Percentiles rank a stretch among this genome's conserved stretches.
These are phyloP conservation scores for Schizochytrium sp. DNA, from an alignment of 108 stramenopile genomes.

Conservation along the genomic window DNA sequence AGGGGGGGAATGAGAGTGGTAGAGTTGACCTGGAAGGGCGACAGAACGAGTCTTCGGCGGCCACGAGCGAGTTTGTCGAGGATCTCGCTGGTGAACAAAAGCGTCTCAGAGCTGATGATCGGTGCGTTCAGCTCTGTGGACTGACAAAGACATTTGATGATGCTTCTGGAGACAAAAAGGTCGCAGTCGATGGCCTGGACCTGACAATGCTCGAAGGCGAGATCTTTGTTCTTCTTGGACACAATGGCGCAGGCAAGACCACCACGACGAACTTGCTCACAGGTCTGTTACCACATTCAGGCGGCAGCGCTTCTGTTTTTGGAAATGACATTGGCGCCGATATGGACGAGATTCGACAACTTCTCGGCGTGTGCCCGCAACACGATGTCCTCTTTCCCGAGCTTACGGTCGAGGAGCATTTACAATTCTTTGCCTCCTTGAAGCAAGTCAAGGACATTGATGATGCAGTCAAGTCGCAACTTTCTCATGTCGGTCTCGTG, in stretches of 20 bases:
- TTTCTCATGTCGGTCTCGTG: constrained; percentile 43
- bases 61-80: not conserved
- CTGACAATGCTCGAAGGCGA: constrained; percentile 77
- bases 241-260: constrained; percentile 70
- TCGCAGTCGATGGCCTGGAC: constrained; percentile 75
- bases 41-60: constrained; percentile 28
- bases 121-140: constrained; percentile 9
- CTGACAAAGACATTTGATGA: constrained; percentile 54
- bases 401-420: constrained; percentile 50
- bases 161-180: constrained; percentile 61
- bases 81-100: constrained; percentile 46
- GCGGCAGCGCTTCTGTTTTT: constrained; percentile 57
- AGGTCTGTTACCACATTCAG: constrained; percentile 73
- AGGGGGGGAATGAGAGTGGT: not conserved
- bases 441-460: constrained; percentile 22
- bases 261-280: constrained; percentile 80
- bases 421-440: constrained; percentile 48
- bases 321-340: not conserved
- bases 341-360: constrained; percentile 35
- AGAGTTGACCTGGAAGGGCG: not conserved
- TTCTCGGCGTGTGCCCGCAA: constrained; percentile 58
- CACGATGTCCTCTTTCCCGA: constrained; percentile 57
- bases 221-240: constrained; percentile 83
- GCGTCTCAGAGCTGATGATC: constrained; percentile 30
- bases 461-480: constrained; percentile 25